Evolutionary conservation across 116 monocot species (phyloP), one percentile per base, ranked within the genome.

Genomic region (Dioscorea cayenensis): DNA sequence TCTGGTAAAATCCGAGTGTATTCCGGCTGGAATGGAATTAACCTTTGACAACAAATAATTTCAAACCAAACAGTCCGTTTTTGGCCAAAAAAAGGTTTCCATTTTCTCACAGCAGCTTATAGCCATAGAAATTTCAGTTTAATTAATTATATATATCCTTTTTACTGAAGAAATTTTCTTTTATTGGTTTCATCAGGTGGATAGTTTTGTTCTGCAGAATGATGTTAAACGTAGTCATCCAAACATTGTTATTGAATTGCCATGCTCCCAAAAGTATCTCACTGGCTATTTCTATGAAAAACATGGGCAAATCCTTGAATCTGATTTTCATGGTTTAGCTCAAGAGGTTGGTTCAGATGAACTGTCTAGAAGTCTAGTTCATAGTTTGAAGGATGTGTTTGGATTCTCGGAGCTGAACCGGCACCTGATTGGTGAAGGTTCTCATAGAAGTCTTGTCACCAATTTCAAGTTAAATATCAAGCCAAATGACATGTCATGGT

Each of bases 401-500:
- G 4, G 20, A 48, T 20, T 83, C 6, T 70, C 83, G 28, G 36
- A 62, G 3, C 10, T 82, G 49, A 14, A 71, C 0, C 67, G 85
- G 18, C 6, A 79, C 66, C 73, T 95, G 55, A 66, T 23, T 67
- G 95, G 92, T 63, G 87, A 87, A 89, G 95, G 95, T 63, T 91
- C 89, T 73, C 95, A 91, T 75, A 78, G 89, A 11, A 73, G 60
- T 76, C 18, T 95, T 60, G 67, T 85, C 28, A 85, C 87, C 21
- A 76, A 72, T 50, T 66, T 85, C 48, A 73, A 28, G 69, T 69
- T 89, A 37, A 59, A 58, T 67, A 14, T 69, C 18, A 48, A 49
- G 2, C 36, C 72, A 51, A 50, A 74, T 65, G 51, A 17, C 29
- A 59, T 59, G 48, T 49, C 38, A 21, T 58, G 48, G 73, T 64